Conservation (phyloP, 2,329 filamentous ascomycete genomes). For the Fusarium euwallaceae region DNA sequence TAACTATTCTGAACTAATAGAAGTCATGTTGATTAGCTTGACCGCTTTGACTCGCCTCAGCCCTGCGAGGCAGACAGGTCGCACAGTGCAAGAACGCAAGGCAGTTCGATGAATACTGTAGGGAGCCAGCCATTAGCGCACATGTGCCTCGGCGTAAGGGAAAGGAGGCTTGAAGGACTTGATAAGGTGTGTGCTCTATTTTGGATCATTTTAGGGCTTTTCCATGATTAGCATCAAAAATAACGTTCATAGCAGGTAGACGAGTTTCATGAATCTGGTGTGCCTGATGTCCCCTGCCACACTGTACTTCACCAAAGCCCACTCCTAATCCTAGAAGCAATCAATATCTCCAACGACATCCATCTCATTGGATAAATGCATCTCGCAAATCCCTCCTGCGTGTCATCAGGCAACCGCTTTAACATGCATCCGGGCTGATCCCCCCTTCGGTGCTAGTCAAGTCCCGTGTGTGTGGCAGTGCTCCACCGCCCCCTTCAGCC, state of each 20-base stretch:
- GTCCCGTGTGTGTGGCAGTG: not conserved
- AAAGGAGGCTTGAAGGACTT: no score
- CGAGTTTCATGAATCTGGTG: not conserved
- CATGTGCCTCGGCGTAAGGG: not conserved
- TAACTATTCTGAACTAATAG: not conserved
- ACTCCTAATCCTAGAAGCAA: not conserved
- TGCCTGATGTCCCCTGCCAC: not conserved
- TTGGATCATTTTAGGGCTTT: not conserved
- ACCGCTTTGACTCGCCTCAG: not conserved
- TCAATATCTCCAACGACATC: not conserved
- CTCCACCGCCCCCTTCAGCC: slow-evolving; percentile 1
- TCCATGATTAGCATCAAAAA: not conserved
- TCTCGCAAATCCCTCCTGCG: not conserved
- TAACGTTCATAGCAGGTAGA: not conserved
- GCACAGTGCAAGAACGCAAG: not conserved
- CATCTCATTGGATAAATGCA: not conserved
- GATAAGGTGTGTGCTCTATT: not conserved
- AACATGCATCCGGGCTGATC: not conserved
- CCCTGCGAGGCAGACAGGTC: not conserved
- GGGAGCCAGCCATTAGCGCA: not conserved
- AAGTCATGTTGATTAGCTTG: not conserved
- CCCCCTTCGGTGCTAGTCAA: not conserved
- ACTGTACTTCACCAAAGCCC: not conserved
- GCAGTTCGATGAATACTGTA: not conserved
- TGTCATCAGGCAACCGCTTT: not conserved